phyloP scores from a whole-genome alignment of 2,329 filamentous ascomycete genomes.

The Aphanocladium album region DNA sequence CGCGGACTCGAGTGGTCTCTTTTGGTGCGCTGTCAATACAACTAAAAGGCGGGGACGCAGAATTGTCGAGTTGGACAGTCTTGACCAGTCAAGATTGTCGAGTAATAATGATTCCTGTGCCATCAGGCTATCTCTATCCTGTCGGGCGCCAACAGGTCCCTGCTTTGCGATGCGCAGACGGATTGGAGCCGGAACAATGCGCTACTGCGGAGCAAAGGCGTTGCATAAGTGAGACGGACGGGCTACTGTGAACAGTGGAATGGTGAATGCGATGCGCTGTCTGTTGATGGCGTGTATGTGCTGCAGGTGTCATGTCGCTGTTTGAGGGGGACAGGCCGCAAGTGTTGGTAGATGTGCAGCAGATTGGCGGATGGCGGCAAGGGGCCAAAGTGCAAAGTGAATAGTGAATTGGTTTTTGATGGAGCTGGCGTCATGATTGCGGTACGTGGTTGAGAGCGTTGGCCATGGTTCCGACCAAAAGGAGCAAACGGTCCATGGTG shows the following conservation, averaged over 20 bases:
- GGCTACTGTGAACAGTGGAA: neutral
- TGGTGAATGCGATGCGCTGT: neutral
- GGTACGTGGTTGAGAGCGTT: neutral
- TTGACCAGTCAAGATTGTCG: neutral
- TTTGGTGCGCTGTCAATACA: neutral
- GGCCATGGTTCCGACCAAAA: neutral
- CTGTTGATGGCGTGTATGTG: neutral
- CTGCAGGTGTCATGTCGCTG: neutral
- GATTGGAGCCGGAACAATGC: neutral
- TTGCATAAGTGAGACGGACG: neutral
- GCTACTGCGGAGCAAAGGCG: neutral
- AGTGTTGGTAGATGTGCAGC: neutral
- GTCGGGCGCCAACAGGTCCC: constrained; percentile 8
- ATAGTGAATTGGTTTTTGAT: neutral
- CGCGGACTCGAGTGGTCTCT: neutral
- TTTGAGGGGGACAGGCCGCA: neutral
- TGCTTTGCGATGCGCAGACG: neutral
- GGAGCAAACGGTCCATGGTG: neutral
- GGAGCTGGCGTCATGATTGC: constrained; percentile 1
- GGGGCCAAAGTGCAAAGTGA: neutral
- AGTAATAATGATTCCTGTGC: neutral
- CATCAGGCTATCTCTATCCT: neutral
- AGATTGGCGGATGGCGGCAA: neutral
- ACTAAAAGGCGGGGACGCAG: neutral
- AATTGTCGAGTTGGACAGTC: neutral